phyloP scores from a whole-genome alignment of 1,284 basidiomycete genomes.

The Sutorius eximius region DNA sequence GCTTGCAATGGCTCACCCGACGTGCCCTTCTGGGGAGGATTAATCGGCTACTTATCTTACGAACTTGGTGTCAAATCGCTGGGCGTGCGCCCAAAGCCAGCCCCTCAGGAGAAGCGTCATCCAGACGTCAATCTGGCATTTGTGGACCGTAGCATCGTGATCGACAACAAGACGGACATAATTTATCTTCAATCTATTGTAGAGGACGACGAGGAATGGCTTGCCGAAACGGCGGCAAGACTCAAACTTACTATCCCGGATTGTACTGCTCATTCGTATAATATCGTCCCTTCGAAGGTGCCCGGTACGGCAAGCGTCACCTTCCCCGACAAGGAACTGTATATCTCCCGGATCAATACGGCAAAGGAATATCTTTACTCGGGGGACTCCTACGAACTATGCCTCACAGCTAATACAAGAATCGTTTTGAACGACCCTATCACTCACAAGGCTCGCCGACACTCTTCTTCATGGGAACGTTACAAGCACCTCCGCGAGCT shows the following conservation, averaged over 20 bases:
- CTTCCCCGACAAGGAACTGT: constrained; percentile 57
- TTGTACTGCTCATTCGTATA: constrained; percentile 25
- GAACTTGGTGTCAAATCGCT: constrained; percentile 68
- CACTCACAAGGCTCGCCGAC: constrained; percentile 29
- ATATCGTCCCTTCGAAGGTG: constrained; percentile 23
- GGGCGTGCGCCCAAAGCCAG: constrained; percentile 37
- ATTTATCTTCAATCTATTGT: constrained; percentile 65
- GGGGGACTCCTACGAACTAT: constrained; percentile 96
- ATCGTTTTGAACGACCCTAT: constrained; percentile 40
- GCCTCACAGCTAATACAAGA: constrained; percentile 80
- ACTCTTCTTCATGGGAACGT: constrained; percentile 66
- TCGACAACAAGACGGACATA: constrained; percentile 52
- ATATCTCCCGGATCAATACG: constrained; percentile 70
- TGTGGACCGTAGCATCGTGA: constrained; percentile 71
- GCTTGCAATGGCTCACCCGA: constrained; percentile 47
- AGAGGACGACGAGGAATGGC: constrained; percentile 59
- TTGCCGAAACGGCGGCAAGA: constrained; percentile 40
- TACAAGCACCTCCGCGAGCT: constrained; percentile 69
- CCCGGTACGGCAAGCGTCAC: constrained; percentile 39
- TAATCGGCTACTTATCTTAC: constrained; percentile 72
- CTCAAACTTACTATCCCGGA: constrained; percentile 27
- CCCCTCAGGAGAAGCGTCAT: constrained; percentile 37
- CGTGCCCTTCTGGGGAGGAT: constrained; percentile 77
- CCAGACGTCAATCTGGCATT: constrained; percentile 73
- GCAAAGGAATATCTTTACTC: constrained; percentile 78